Evolutionary conservation across 2,329 filamentous ascomycete genomes (phyloP).

Genomic region (Fusarium avenaceum): DNA sequence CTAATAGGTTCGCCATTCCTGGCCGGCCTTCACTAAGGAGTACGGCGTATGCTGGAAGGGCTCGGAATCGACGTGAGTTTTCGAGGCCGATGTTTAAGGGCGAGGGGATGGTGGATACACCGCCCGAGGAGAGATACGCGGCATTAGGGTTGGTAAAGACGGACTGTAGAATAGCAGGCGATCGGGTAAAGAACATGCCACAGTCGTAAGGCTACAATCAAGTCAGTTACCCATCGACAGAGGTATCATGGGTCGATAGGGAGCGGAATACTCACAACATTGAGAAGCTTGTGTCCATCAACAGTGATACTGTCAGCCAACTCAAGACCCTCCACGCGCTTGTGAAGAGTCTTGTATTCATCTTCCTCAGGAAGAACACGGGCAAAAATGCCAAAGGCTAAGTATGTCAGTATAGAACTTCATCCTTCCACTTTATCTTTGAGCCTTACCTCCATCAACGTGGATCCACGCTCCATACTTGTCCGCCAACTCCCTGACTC

Average conservation of each 20-base stretch:
- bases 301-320: constrained; percentile 89
- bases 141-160: constrained; percentile 90
- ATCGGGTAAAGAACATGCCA: constrained; percentile 86
- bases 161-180: constrained; percentile 66
- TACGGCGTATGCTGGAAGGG: constrained; percentile 88
- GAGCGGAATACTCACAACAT: constrained; percentile 72
- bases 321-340: constrained; percentile 74
- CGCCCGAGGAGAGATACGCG: constrained; percentile 74
- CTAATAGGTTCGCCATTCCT: constrained; percentile 78
- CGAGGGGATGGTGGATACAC: constrained; percentile 71
- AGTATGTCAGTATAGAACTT: constrained; percentile 5
- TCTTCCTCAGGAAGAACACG: constrained; percentile 70
- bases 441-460: constrained; percentile 76
- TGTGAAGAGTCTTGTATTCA: constrained; percentile 68
- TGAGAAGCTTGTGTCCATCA: constrained; percentile 92
- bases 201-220: constrained; percentile 81
- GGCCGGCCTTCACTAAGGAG: constrained; percentile 79
- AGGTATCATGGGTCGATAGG: not conserved
- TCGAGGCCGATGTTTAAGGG: constrained; percentile 90
- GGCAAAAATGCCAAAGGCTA: constrained; percentile 87
- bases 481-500: constrained; percentile 78
- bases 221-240: constrained; percentile 14
- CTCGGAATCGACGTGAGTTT: constrained; percentile 91
- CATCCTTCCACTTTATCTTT: not conserved
- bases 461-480: constrained; percentile 86